These are phyloP conservation scores for Pelargonium citronellum DNA, from an alignment of 441 rosid species.

Conservation along the genomic window DNA sequence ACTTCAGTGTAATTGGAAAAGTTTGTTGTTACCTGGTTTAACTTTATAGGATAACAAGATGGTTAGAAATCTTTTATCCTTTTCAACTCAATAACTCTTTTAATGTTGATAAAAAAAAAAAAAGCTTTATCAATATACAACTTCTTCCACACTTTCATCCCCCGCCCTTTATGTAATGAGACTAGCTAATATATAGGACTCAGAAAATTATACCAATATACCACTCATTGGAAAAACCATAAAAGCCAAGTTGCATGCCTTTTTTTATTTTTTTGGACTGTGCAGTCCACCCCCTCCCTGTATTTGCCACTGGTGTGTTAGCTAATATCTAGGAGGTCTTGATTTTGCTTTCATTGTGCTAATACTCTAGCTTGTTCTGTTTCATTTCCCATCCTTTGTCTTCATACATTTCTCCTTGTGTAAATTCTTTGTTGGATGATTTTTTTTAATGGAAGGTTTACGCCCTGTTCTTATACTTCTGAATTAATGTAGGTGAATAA, in stretches of 20 bases:
- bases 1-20: neutral
- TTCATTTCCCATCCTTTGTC: slow-evolving; percentile 18
- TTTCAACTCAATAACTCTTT: too few species aligned
- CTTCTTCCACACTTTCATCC: too few species aligned
- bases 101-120: too few species aligned
- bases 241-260: neutral
- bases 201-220: too few species aligned
- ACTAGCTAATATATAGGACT: too few species aligned
- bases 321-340: neutral
- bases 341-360: slow-evolving; percentile 15
- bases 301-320: neutral
- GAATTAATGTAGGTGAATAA: slow-evolving; percentile 56
- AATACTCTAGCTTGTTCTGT: slow-evolving; percentile 13
- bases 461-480: slow-evolving; percentile 14
- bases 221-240: too few species aligned
- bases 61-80: too few species aligned
- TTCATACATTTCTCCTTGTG: neutral
- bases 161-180: too few species aligned
- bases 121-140: too few species aligned
- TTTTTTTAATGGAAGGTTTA: slow-evolving; percentile 14
- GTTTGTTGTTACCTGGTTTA: slow-evolving; percentile 8
- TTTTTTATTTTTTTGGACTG: neutral
- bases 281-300: neutral
- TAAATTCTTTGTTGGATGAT: slow-evolving; percentile 12
- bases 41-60: neutral